These are phyloP conservation scores for Capsicum chinense DNA, from an alignment of 257 asterid species.

Conservation along the genomic window DNA sequence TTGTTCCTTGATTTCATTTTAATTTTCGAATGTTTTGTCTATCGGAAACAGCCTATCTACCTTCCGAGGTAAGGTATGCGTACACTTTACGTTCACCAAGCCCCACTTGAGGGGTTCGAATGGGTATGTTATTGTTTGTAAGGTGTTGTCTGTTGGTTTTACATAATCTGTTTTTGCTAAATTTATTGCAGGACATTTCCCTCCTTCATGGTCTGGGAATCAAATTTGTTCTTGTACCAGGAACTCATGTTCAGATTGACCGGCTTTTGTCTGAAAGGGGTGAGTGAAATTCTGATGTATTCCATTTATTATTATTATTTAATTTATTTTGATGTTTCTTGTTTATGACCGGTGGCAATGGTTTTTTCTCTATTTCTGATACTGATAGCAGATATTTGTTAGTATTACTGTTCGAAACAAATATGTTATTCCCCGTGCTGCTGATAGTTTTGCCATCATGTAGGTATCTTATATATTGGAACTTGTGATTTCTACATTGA, in stretches of 20 bases:
- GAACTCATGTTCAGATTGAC: constrained; percentile 93
- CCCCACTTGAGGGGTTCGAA: too few relatives aligned
- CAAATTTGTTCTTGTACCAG: constrained; percentile 94
- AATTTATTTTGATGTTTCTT: neutral
- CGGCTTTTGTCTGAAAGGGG: constrained; percentile 77
- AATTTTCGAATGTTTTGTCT: neutral
- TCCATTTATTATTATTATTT: too few relatives aligned
- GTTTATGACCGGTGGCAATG: neutral
- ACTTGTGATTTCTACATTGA: neutral
- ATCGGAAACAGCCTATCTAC: too few relatives aligned
- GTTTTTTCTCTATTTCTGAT: neutral
- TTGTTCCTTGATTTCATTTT: neutral
- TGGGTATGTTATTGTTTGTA: too few relatives aligned
- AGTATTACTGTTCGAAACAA: constrained; percentile 3
- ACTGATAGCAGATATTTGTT: neutral
- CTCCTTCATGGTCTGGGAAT: constrained; percentile 93
- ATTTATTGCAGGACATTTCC: constrained; percentile 72
- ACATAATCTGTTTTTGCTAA: neutral
- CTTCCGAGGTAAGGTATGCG: too few relatives aligned
- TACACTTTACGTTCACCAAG: too few relatives aligned
- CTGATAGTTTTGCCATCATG: neutral
- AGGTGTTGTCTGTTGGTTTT: neutral
- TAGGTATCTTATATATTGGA: neutral
- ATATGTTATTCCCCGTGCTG: neutral
- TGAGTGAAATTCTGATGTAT: constrained; percentile 31